phyloP scores from a whole-genome alignment of 2,329 filamentous ascomycete species.

The Cordyceps fumosorosea region DNA sequence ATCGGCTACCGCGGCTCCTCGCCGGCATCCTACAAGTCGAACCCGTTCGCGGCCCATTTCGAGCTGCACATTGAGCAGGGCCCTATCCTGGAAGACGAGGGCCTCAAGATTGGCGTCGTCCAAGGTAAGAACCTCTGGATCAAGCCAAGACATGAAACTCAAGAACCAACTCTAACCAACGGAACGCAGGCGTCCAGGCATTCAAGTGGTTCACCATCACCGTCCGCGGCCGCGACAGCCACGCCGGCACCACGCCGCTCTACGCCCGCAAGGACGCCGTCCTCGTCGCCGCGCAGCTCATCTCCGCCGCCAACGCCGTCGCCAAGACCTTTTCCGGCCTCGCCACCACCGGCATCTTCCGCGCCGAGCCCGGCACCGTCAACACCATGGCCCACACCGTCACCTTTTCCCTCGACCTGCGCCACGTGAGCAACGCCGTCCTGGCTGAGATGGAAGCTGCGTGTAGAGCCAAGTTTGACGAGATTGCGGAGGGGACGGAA shows the following conservation, averaged over 20 bases:
- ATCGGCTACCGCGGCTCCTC: conserved; percentile 51
- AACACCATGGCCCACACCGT: conserved; percentile 63
- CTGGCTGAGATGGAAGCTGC: conserved; percentile 38
- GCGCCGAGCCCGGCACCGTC: conserved; percentile 49
- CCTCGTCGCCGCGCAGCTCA: conserved; percentile 29
- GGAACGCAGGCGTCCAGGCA: conserved; percentile 19
- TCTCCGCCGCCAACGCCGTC: conserved; percentile 23
- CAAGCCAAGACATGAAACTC: background rate
- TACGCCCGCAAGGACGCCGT: conserved; percentile 27
- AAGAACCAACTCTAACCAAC: background rate
- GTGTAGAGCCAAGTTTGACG: conserved; percentile 33
- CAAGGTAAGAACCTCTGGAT: too few relatives aligned
- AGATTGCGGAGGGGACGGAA: conserved; percentile 53
- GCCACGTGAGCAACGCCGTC: conserved; percentile 46
- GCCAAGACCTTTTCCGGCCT: conserved; percentile 22
- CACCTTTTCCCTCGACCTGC: conserved; percentile 59
- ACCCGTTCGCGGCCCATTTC: conserved; percentile 68
- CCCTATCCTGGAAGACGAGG: conserved; percentile 55
- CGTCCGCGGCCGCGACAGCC: conserved; percentile 24
- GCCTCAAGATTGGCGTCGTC: conserved; percentile 26
- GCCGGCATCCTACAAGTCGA: conserved; percentile 15
- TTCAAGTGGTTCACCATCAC: conserved; percentile 27
- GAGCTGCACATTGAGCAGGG: conserved; percentile 85
- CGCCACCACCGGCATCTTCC: conserved; percentile 26
- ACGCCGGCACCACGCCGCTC: conserved; percentile 27